Percentiles rank a stretch among this genome's conserved stretches.
Evolutionary conservation across 331 rosid species (phyloP).

Genomic region (Quercus tomentella): DNA sequence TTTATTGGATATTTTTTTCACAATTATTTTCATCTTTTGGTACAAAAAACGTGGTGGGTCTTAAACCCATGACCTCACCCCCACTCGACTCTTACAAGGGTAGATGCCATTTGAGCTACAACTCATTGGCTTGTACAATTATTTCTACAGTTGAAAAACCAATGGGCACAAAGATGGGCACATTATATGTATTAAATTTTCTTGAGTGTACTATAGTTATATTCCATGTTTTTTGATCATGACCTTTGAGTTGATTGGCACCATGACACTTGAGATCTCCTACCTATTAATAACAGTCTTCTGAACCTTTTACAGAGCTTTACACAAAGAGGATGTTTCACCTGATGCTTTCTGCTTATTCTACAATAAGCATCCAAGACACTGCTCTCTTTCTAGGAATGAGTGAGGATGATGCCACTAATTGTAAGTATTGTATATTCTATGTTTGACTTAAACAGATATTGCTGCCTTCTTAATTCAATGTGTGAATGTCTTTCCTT

Average conservation of each 20-base stretch:
- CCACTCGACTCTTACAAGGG: too few species aligned
- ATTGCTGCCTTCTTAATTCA: not conserved
- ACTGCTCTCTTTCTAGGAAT: slow-evolving; percentile 72
- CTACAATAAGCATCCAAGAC: slow-evolving; percentile 77
- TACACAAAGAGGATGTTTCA: slow-evolving; percentile 50
- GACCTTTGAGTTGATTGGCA: not conserved
- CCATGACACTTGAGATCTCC: not conserved
- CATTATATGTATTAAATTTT: not conserved
- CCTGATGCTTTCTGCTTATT: slow-evolving; percentile 77
- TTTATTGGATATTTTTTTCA: not conserved
- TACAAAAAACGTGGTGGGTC: too few species aligned
- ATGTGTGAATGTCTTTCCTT: not conserved
- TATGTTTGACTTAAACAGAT: not conserved
- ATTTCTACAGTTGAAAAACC: too few species aligned
- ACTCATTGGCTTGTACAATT: too few species aligned
- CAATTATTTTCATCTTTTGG: not conserved
- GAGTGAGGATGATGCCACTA: slow-evolving; percentile 62
- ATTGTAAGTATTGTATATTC: slow-evolving; percentile 52
- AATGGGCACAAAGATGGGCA: not conserved
- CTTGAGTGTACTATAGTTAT: not conserved
- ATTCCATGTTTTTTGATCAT: not conserved
- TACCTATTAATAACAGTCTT: not conserved
- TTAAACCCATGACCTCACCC: too few species aligned
- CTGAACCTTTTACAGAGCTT: slow-evolving; percentile 39
- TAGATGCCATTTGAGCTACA: too few species aligned